Base-by-base conservation (phyloP, 2,329 filamentous ascomycete species). In the Knufia petricola region DNA sequence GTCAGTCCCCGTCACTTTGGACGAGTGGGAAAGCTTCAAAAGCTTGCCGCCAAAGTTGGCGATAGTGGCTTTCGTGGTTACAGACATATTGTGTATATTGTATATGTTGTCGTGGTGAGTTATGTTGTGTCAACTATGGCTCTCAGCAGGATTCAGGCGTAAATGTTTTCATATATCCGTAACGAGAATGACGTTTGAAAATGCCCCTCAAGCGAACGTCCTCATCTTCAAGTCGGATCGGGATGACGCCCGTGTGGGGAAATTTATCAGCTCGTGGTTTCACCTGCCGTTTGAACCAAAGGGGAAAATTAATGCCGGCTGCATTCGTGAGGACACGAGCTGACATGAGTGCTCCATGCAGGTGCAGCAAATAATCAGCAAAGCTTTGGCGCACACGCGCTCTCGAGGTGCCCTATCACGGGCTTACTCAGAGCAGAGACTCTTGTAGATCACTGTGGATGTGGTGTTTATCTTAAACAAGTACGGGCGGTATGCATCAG, bases 31-130 rank as follows among this genome's bases (percentile, higher is more conserved):
- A 53, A 98, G 85, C 76, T 98, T 96, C 60, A 95, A 79, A 52
- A 98, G 84, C 70, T 88, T 88, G 64, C 92, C 92, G 64, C 89
- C 90, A 65, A 95, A 96, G 66, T 82, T 86, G 73, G 82, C 77
- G 68, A 96, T 95, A 55, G 85, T 87, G 52, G 87, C 84, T 66
- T 85, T 94, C 58, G 85, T 94, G 64, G 85, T 86, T 74, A 96
- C 88, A 51, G 84, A 74, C 89, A 92, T 92, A 54, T 75, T 41
- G 37, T 12, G 24, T 23, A 24, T 2, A 6, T 24, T n/a, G 2
- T n/a, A n/a, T n/a, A n/a, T 23, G 3, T 15, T n/a, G 30, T 42
- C n/a, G 9, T 13, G 20, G 21, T 42, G 13, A 8, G 32, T n/a
- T n/a, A 3, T 26, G 15, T 19, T 20, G 10, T 6, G 12, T 39